phyloP scores from a whole-genome alignment of 2,329 filamentous ascomycete genomes.

The Orbilia oligospora region DNA sequence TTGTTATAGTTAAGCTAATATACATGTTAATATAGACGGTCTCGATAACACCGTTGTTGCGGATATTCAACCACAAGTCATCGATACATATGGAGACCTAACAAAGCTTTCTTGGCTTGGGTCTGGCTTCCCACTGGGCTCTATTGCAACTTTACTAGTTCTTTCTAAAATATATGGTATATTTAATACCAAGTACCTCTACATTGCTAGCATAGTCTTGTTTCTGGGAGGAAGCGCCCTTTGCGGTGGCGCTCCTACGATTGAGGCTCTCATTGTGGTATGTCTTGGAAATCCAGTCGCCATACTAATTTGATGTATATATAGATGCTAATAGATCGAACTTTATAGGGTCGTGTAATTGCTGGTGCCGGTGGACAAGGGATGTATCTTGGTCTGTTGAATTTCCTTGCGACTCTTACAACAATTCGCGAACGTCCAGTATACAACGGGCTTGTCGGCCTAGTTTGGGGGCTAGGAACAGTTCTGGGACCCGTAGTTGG shows the following conservation, averaged over 20 bases:
- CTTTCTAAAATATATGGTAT: conserved; percentile 67
- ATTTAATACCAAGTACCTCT: conserved; percentile 70
- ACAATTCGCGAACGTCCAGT: conserved; percentile 64
- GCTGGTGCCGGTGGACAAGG: conserved; percentile 69
- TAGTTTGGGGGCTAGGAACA: conserved; percentile 68
- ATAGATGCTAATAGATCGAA: background rate
- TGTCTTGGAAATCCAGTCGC: background rate
- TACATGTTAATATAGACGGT: conserved; percentile 61
- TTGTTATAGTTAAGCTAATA: conserved; percentile 19
- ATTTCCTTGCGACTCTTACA: conserved; percentile 65
- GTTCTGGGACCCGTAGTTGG: conserved; percentile 70
- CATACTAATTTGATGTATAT: background rate
- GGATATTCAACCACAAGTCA: conserved; percentile 69
- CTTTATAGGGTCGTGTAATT: conserved; percentile 68
- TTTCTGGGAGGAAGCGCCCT: conserved; percentile 66
- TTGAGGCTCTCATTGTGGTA: conserved; percentile 63
- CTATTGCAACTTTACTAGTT: conserved; percentile 66
- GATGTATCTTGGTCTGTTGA: conserved; percentile 67
- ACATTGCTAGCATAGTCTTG: conserved; percentile 63
- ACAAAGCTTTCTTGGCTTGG: conserved; percentile 68
- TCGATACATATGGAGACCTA: conserved; percentile 66
- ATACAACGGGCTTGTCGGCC: conserved; percentile 65
- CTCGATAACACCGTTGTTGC: conserved; percentile 71
- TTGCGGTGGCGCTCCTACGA: conserved; percentile 65
- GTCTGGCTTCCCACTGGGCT: conserved; percentile 68